Evolutionary conservation across 1,284 basidiomycete genomes (phyloP), one percentile per base, ranked within the genome.

Genomic region (Anthracocystis panici-leucophaei): DNA sequence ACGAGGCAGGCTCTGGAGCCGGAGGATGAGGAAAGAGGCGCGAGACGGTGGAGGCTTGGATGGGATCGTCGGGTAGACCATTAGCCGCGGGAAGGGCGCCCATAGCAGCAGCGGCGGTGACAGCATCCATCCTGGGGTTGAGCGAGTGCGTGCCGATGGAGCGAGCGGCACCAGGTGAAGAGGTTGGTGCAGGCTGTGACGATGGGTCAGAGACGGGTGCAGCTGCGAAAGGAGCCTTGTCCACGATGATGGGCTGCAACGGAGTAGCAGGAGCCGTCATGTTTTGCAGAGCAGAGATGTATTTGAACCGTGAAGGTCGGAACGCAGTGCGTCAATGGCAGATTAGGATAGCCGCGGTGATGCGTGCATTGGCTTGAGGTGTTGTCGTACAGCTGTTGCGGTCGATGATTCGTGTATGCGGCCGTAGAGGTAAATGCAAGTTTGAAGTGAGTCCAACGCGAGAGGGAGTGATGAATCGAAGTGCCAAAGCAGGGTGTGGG

Each of bases 21-120:
- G 79, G 80, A 20, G 79, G 77, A 38, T 82, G 78, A 14, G 81
- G 68, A 49, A 82, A 84, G 33, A 84, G 77, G 33, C 74, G 65
- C 23, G 80, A 79, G 10, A 81, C 52, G 25, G 76, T 60, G 27
- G 72, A 77, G 8, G 82, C 82, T 29, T 79, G 75, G 42, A 57
- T 55, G 5, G 82, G 82, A 35, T 84, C 82, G 23, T 78, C 65
- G 0, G 82, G 82, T 8, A 84, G 67, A 14, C 76, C 79, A 33
- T 84, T 83, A 23, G 82, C 82, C 5, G 80, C 70, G 9, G 80
- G 78, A 14, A 81, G 60, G 25, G 71, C 51, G 42, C 65, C 56
- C 38, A 41, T 60, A 29, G 65, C 55, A 51, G 70, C 65, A 25
- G 68, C 68, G 20, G 68, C 62, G 0, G 68, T 65, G 42, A 62